Percentiles rank a stretch among this genome's conserved stretches.
phyloP scores from a whole-genome alignment of 139 green algal genomes.

The Nannochloris sp. region DNA sequence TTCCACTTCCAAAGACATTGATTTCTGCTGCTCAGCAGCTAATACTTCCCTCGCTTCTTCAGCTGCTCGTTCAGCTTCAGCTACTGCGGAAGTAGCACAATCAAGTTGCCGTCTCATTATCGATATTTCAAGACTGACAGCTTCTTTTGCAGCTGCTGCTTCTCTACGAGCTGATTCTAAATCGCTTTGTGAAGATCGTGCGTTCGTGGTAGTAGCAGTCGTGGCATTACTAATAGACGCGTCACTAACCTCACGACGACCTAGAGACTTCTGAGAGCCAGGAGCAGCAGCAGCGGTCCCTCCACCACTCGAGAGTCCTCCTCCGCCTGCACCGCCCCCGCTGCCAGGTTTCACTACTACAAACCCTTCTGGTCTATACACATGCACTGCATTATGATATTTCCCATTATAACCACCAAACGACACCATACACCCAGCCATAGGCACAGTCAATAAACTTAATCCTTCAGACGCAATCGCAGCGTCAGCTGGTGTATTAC shows the following conservation, averaged over 20 bases:
- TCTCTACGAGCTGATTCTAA: conserved; percentile 22
- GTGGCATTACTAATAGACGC: neutral
- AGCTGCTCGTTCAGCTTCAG: conserved; percentile 19
- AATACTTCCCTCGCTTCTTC: conserved; percentile 23
- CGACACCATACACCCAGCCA: conserved; percentile 42
- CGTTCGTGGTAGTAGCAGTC: neutral
- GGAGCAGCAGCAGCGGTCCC: neutral
- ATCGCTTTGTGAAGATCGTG: conserved; percentile 8
- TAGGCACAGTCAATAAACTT: conserved; percentile 30
- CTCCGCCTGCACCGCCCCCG: neutral
- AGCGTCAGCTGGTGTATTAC: conserved; percentile 21
- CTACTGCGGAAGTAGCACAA: conserved; percentile 32
- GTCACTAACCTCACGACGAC: neutral
- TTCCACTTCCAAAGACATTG: conserved; percentile 49
- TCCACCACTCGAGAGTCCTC: neutral
- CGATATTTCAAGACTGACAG: conserved; percentile 50
- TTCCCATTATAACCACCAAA: conserved; percentile 74
- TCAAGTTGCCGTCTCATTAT: conserved; percentile 69
- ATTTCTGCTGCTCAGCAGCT: conserved; percentile 35
- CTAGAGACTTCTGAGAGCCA: neutral
- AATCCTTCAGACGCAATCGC: conserved; percentile 42
- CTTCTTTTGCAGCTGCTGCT: conserved; percentile 50
- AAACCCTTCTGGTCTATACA: conserved; percentile 36
- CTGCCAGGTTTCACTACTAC: neutral
- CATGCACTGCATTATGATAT: conserved; percentile 46